A percentile compares a stretch with the other conserved stretches of the same genome.
These are phyloP conservation scores for Phytophthora podocarpi DNA, from an alignment of 352 stramenopile species.

Conservation along the genomic window DNA sequence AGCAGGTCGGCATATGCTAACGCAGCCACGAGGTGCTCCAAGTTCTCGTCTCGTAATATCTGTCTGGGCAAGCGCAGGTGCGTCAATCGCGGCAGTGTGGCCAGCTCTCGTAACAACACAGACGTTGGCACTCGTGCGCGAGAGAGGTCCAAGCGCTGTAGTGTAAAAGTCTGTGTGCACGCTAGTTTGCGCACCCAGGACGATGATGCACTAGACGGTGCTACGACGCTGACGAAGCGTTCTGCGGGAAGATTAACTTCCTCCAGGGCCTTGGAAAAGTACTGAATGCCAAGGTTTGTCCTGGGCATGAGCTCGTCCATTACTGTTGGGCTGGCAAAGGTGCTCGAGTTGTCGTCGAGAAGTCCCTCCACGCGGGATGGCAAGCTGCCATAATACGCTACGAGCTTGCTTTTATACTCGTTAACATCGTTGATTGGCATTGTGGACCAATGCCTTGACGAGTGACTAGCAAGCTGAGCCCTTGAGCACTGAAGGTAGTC, in stretches of 20 bases:
- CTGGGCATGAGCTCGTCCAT: slow-evolving; percentile 43
- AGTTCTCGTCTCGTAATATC: slow-evolving; percentile 71
- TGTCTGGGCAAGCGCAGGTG: slow-evolving; percentile 66
- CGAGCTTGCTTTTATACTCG: slow-evolving; percentile 47
- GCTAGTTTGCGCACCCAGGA: slow-evolving; percentile 70
- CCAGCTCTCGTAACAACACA: slow-evolving; percentile 65
- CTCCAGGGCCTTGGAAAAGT: slow-evolving; percentile 53
- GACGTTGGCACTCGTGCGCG: slow-evolving; percentile 56
- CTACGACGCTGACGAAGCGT: slow-evolving; percentile 71
- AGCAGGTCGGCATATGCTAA: slow-evolving; percentile 60
- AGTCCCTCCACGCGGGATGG: slow-evolving; percentile 22
- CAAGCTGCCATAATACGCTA: slow-evolving; percentile 43
- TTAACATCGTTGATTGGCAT: slow-evolving; percentile 34
- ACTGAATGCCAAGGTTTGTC: slow-evolving; percentile 49
- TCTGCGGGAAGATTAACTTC: slow-evolving; percentile 52
- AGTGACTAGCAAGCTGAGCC: slow-evolving; percentile 9
- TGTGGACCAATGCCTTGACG: slow-evolving; percentile 13
- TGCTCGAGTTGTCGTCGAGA: slow-evolving; percentile 15
- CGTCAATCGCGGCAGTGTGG: slow-evolving; percentile 54
- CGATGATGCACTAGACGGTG: slow-evolving; percentile 50
- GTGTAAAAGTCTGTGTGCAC: slow-evolving; percentile 51
- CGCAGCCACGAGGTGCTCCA: slow-evolving; percentile 77
- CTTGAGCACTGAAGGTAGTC: slow-evolving; percentile 45
- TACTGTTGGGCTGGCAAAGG: slow-evolving; percentile 8
- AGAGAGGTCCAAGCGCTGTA: slow-evolving; percentile 74